Conservation (phyloP, 495 filamentous ascomycete species). For the Cladorrhinum samala region DNA sequence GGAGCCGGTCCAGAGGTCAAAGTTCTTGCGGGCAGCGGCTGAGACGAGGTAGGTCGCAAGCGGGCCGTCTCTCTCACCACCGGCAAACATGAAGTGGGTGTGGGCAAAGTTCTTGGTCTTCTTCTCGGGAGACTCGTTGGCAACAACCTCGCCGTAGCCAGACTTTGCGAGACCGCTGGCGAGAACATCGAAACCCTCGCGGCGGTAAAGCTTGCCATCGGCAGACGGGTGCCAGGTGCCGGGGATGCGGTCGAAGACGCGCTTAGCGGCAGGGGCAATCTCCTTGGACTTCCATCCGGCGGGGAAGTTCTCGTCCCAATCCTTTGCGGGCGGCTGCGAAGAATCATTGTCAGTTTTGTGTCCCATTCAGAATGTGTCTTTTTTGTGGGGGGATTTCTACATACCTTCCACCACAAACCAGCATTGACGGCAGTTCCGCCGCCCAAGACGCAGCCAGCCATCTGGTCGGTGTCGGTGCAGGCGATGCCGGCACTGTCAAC, state of each 20-base stretch:
- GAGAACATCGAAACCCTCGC: slow-evolving; percentile 58
- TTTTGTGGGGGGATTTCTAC: not conserved
- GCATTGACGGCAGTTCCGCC: slow-evolving; percentile 70
- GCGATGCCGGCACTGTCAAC: slow-evolving; percentile 53
- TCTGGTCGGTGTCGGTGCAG: slow-evolving; percentile 62
- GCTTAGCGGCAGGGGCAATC: slow-evolving; percentile 49
- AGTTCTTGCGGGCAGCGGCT: slow-evolving; percentile 54
- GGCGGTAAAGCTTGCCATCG: slow-evolving; percentile 63
- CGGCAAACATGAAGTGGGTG: slow-evolving; percentile 62
- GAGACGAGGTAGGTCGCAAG: slow-evolving; percentile 67
- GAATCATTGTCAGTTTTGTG: not conserved
- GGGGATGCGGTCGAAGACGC: slow-evolving; percentile 62
- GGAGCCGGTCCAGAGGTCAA: slow-evolving; percentile 57
- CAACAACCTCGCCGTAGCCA: slow-evolving; percentile 57
- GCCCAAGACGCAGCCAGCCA: slow-evolving; percentile 70
- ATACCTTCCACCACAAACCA: slow-evolving; percentile 49
- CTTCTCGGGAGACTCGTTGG: slow-evolving; percentile 51
- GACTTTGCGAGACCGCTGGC: slow-evolving; percentile 47
- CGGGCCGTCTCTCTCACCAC: slow-evolving; percentile 64
- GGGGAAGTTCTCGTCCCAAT: slow-evolving; percentile 75
- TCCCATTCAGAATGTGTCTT: not conserved
- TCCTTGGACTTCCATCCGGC: slow-evolving; percentile 63
- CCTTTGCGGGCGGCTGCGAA: slow-evolving; percentile 35
- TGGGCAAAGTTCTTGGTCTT: slow-evolving; percentile 64
- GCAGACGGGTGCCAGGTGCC: slow-evolving; percentile 60